Percentiles rank a stretch among this genome's conserved stretches.
Evolutionary conservation across 108 stramenopile species (phyloP).

Genomic region (Discostella pseudostelligera): DNA sequence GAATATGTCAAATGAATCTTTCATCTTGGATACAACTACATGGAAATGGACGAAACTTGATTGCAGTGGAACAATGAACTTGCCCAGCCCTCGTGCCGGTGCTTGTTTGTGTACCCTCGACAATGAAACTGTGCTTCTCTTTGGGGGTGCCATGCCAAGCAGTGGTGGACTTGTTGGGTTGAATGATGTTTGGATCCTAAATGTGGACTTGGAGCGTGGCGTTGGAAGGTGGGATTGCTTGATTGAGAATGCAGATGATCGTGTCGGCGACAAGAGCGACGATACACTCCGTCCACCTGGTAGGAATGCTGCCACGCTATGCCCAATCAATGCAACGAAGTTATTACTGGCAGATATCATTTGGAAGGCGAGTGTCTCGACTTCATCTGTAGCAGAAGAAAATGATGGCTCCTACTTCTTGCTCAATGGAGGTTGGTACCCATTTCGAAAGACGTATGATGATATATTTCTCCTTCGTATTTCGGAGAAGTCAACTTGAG

Average conservation of each 20-base stretch:
- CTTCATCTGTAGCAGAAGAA: background rate
- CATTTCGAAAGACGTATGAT: conserved; percentile 58
- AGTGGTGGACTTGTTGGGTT: conserved; percentile 46
- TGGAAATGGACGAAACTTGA: conserved; percentile 62
- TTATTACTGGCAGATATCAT: conserved; percentile 15
- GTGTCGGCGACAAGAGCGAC: background rate
- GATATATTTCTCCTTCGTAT: conserved; percentile 54
- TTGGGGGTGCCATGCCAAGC: conserved; percentile 54
- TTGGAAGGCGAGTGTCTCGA: background rate
- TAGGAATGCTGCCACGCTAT: conserved; percentile 74
- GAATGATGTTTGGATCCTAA: conserved; percentile 61
- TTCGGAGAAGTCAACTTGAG: background rate
- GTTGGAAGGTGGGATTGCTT: conserved; percentile 40
- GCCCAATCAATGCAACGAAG: conserved; percentile 20
- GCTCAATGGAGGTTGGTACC: conserved; percentile 71
- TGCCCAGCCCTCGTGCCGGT: conserved; percentile 56
- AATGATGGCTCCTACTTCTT: conserved; percentile 38
- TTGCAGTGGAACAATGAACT: background rate
- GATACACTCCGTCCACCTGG: conserved; percentile 44
- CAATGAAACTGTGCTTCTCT: conserved; percentile 46
- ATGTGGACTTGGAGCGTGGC: conserved; percentile 24
- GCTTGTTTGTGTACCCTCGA: conserved; percentile 55
- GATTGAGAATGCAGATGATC: conserved; percentile 11
- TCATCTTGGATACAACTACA: conserved; percentile 52
- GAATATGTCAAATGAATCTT: conserved; percentile 71